Evolutionary conservation across 2,329 filamentous ascomycete genomes (phyloP).

Genomic region (Fusarium miscanthi): DNA sequence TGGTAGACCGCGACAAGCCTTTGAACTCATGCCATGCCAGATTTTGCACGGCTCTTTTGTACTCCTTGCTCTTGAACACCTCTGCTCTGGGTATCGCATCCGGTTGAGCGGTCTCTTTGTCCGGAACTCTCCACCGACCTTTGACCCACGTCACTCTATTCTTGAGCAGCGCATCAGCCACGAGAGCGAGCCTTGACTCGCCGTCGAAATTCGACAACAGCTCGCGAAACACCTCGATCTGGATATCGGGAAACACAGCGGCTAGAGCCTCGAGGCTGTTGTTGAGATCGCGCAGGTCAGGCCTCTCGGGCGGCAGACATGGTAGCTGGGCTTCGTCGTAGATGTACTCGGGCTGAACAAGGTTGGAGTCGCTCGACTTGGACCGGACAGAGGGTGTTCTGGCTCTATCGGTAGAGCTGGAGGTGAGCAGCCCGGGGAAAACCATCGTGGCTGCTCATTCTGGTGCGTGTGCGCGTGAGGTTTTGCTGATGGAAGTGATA

Average conservation of each 20-base stretch:
- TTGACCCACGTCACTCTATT: slow-evolving; percentile 76
- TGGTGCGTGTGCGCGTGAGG: slow-evolving; percentile 28
- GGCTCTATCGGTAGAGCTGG: slow-evolving; percentile 55
- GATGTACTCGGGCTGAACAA: slow-evolving; percentile 60
- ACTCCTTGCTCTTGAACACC: slow-evolving; percentile 73
- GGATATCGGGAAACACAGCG: slow-evolving; percentile 82
- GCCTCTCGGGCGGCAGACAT: slow-evolving; percentile 61
- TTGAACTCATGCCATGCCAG: slow-evolving; percentile 81
- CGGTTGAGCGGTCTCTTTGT: slow-evolving; percentile 49
- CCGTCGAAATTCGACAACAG: slow-evolving; percentile 80
- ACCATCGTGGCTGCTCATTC: slow-evolving; percentile 60
- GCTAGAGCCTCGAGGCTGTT: slow-evolving; percentile 74
- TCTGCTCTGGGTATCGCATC: slow-evolving; percentile 67
- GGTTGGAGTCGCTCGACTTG: slow-evolving; percentile 47
- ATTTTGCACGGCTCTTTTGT: slow-evolving; percentile 75
- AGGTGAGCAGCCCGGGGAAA: slow-evolving; percentile 60
- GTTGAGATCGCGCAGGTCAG: slow-evolving; percentile 77
- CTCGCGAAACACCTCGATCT: slow-evolving; percentile 84
- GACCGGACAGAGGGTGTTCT: slow-evolving; percentile 49
- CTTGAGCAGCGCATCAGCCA: slow-evolving; percentile 81
- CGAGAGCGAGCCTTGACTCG: slow-evolving; percentile 80
- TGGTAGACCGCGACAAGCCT: slow-evolving; percentile 76
- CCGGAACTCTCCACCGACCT: slow-evolving; percentile 69
- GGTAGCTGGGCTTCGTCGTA: slow-evolving; percentile 66
- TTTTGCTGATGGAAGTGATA: slow-evolving; percentile 1